Evolutionary conservation across 352 stramenopile species (phyloP), one percentile per base, ranked within the genome.

Genomic region (Aphanomyces cochlioides): DNA sequence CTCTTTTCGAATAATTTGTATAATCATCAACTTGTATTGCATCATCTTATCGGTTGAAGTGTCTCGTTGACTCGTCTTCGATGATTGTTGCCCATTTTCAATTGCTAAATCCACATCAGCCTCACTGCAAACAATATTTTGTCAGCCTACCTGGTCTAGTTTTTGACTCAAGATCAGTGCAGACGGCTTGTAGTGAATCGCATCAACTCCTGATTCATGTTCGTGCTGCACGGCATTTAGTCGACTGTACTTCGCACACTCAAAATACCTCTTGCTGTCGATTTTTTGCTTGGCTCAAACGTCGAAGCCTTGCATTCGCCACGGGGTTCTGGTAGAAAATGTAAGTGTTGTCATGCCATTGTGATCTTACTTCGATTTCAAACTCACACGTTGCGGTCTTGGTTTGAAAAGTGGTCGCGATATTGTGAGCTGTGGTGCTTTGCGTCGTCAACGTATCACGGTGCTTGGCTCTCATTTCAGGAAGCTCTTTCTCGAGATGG

Each of bases 301-400:
- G 59, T 5, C 41, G 39, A 10, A 36, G n/a, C 17, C 59, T 41
- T 21, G 59, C 59, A n/a, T 67, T 45, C 12, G 59, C 39, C 59
- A 67, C 59, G 6, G 59, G 59, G 19, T 67, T 67, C 59, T 67
- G 56, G 40, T 50, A 7, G 10, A 63, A 19, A 38, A 50, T 56
- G 2, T 13, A 41, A 21, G 5, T 21, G 43, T 4, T 15, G 12
- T 47, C 8, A n/a, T 6, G 37, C 0, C 10, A 13, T 12, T 7
- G 4, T 3, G 17, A 10, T 28, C 13, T 13, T 28, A 67, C 59
- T 45, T 48, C 43, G 41, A 67, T 13, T 45, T 67, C 59, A 56
- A 67, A 67, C 43, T 67, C 59, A 34, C 59, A 67, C 41, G 5
- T 3, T 7, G 40, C 5, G 6, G 43, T 19, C 15, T 36, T 36